Evolutionary conservation across 2,329 filamentous ascomycete genomes (phyloP), one percentile per base, ranked within the genome.

Genomic region (Zasmidium cellare): DNA sequence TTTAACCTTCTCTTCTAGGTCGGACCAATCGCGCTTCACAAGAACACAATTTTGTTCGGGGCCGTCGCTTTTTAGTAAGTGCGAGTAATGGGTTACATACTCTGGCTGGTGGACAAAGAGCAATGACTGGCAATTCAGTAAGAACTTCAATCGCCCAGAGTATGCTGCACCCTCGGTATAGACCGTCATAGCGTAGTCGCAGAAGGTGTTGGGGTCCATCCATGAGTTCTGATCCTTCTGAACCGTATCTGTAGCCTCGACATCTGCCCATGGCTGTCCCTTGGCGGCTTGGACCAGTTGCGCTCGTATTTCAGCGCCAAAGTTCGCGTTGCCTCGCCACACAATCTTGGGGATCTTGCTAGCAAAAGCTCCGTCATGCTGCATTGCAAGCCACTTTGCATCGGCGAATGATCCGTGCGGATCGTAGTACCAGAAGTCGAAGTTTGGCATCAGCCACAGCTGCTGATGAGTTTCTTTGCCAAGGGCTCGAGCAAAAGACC

Each of bases 401-500:
- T 65, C 62, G 2, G 41, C n/a, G n/a, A 52, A 63, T 6, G 58
- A 54, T 3, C 60, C 58, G 23, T 41, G 23, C 14, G 41, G 41
- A n/a, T 47, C 35, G n/a, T 76, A 79, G 9, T 75, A 72, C 75
- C 77, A 82, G 67, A 78, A 79, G 22, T 77, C 78, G 60, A 81
- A 81, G 58, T 82, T 80, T 0, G 80, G 80, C 71, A 82, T 80
- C 14, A 82, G 67, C 79, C 79, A 82, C 2, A 72, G 64, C 3
- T 67, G 66, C 31, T 79, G 72, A n/a, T 72, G 68, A 7, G 71
- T n/a, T 64, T 71, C 53, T 19, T 65, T 53, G 14, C 53, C 41
- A 1, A 53, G 22, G 23, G 55, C 56, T 16, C 58, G 56, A 11
- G 63, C 58, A 48, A 59, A 67, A 2, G 62, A 59, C 64, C 64